Evolutionary conservation across 371 early-diverging fungal species (phyloP).

Genomic region (Rhizopus sp.): DNA sequence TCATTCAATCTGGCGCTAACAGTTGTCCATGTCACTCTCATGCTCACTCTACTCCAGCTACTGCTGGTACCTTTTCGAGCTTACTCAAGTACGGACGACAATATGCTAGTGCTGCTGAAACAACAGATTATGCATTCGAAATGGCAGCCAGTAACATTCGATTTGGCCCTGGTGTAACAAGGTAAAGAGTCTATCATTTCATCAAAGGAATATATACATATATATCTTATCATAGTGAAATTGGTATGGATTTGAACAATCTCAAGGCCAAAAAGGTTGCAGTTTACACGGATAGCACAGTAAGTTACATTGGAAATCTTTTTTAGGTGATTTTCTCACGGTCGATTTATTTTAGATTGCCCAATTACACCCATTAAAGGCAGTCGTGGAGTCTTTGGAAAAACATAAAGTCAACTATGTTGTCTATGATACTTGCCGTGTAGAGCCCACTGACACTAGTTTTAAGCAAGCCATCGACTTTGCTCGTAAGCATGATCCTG

Average conservation of each 20-base stretch:
- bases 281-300: conserved; percentile 85
- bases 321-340: conserved; percentile 22
- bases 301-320: conserved; percentile 28
- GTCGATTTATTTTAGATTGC: conserved; percentile 45
- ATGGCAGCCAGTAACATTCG: conserved; percentile 92
- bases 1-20: conserved; percentile 45
- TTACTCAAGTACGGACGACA: conserved; percentile 50
- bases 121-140: conserved; percentile 80
- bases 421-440: conserved; percentile 77
- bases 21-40: conserved; percentile 62
- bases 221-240: conserved; percentile 54
- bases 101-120: conserved; percentile 48
- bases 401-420: conserved; percentile 69
- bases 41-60: conserved; percentile 40
- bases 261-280: conserved; percentile 80
- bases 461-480: conserved; percentile 83
- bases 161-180: conserved; percentile 85
- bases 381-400: conserved; percentile 80
- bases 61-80: conserved; percentile 34
- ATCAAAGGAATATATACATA: neutral
- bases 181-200: conserved; percentile 27
- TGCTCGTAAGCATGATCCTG: conserved; percentile 72
- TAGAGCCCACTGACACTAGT: conserved; percentile 83
- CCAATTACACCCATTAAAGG: conserved; percentile 74
- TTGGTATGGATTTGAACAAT: conserved; percentile 85